Evolutionary conservation across 345 rosid genomes (phyloP).

Genomic region (Brassica incana): DNA sequence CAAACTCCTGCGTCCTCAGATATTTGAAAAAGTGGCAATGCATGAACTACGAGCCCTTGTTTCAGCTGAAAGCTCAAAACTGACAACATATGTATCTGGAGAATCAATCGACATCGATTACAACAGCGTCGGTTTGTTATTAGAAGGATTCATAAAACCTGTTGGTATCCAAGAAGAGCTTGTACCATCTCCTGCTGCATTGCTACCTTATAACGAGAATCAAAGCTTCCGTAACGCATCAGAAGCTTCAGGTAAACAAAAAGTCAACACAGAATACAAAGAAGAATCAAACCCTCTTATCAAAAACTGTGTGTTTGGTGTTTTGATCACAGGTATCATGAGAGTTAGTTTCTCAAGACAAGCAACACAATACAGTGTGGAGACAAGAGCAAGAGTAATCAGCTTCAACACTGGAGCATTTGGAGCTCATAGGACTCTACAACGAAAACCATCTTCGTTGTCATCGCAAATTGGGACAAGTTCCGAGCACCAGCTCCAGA

Average conservation of each 20-base stretch:
- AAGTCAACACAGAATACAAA: neutral
- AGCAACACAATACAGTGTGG: slow-evolving; percentile 61
- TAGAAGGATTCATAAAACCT: slow-evolving; percentile 77
- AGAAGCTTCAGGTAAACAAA: slow-evolving; percentile 57
- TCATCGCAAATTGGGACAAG: slow-evolving; percentile 38
- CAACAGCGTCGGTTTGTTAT: slow-evolving; percentile 64
- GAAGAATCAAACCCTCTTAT: neutral
- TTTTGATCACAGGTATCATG: slow-evolving; percentile 21
- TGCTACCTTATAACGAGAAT: slow-evolving; percentile 51
- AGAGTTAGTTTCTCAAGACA: slow-evolving; percentile 53
- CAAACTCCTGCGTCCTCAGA: slow-evolving; percentile 80
- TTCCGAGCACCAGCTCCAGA: slow-evolving; percentile 56
- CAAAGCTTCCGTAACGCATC: slow-evolving; percentile 52
- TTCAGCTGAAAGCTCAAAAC: slow-evolving; percentile 57
- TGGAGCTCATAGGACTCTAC: slow-evolving; percentile 49
- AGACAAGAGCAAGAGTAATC: slow-evolving; percentile 76
- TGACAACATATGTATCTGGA: slow-evolving; percentile 62
- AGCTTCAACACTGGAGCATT: slow-evolving; percentile 58
- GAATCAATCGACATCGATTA: slow-evolving; percentile 65
- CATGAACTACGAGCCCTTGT: slow-evolving; percentile 78
- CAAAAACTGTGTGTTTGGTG: neutral
- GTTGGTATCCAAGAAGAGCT: slow-evolving; percentile 60
- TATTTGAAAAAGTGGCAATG: slow-evolving; percentile 77
- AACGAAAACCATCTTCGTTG: slow-evolving; percentile 52
- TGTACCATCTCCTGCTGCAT: slow-evolving; percentile 61